A percentile compares a stretch with the other conserved stretches of the same genome.
Conservation (phyloP, 1,284 basidiomycete genomes). For the Cutaneotrichosporon spelunceum region DNA sequence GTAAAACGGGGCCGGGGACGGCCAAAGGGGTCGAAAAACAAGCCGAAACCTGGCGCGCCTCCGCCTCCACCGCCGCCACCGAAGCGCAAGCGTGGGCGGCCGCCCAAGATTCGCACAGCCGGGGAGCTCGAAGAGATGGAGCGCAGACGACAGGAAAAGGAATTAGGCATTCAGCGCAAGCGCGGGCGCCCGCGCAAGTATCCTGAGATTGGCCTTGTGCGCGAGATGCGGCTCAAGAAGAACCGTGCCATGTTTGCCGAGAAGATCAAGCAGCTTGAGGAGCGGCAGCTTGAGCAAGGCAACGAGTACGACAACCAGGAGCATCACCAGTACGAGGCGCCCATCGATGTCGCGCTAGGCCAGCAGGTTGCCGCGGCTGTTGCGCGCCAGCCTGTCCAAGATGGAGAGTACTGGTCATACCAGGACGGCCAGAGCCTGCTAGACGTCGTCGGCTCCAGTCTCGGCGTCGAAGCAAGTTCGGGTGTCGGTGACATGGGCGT, state of each 20-base stretch:
- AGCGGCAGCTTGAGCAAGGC: slow-evolving; percentile 13
- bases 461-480: not conserved
- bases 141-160: slow-evolving; percentile 31
- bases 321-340: not conserved
- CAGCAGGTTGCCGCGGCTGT: slow-evolving; percentile 24
- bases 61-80: slow-evolving; percentile 22
- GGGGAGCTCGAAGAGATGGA: slow-evolving; percentile 41
- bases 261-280: slow-evolving; percentile 29
- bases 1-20: slow-evolving; percentile 39
- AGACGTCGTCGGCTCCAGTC: slow-evolving; percentile 31
- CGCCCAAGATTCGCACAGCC: slow-evolving; percentile 37
- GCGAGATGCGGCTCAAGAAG: slow-evolving; percentile 48
- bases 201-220: slow-evolving; percentile 41
- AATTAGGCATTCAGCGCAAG: slow-evolving; percentile 34
- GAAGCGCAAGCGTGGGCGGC: slow-evolving; percentile 30
- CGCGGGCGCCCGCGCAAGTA: slow-evolving; percentile 46
- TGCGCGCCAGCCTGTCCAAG: slow-evolving; percentile 9
- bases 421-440: slow-evolving; percentile 38
- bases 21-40: slow-evolving; percentile 48
- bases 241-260: slow-evolving; percentile 39
- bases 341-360: slow-evolving; percentile 13
- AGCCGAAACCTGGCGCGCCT: slow-evolving; percentile 30
- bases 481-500: slow-evolving; percentile 3
- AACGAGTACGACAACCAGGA: slow-evolving; percentile 4
- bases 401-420: slow-evolving; percentile 34